Conservation (phyloP, 2,329 filamentous ascomycete species). For the Lachnellula hyalina region DNA sequence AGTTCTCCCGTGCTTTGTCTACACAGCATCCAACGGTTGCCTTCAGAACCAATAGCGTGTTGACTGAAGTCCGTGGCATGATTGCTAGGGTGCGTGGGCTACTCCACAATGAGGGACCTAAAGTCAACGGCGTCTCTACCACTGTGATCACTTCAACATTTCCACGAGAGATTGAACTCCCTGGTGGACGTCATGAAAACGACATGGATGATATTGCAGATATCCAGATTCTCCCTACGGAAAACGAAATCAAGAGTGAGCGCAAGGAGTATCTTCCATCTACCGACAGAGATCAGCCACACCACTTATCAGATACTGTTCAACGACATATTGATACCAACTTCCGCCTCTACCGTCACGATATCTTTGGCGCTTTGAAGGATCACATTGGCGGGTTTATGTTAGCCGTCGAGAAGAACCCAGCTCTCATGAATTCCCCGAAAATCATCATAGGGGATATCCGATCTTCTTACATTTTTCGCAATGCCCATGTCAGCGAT, state of each 20-base stretch:
- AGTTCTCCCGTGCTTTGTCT: neutral
- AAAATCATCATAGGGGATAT: neutral
- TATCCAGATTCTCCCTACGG: conserved; percentile 2
- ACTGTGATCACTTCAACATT: conserved; percentile 15
- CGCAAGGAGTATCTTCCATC: conserved; percentile 29
- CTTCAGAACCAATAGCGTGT: conserved; percentile 9
- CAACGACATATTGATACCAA: conserved; percentile 32
- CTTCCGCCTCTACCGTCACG: conserved; percentile 32
- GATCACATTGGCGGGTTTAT: conserved; percentile 17
- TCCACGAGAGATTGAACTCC: conserved; percentile 9
- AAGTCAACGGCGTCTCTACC: conserved; percentile 8
- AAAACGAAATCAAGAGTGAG: conserved; percentile 4
- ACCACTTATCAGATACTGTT: conserved; percentile 23
- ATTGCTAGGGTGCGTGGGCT: conserved; percentile 11
- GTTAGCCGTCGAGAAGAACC: conserved; percentile 1
- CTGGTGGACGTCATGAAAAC: conserved; percentile 15
- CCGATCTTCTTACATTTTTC: neutral
- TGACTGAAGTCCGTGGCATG: conserved; percentile 14
- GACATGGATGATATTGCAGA: neutral
- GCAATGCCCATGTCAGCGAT: neutral
- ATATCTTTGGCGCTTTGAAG: conserved; percentile 31
- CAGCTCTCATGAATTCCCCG: neutral
- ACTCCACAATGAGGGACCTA: conserved; percentile 4
- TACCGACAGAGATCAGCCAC: conserved; percentile 27
- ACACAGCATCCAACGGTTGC: neutral